phyloP scores from a whole-genome alignment of 2,329 filamentous ascomycete species.

The Tympanopsis confertula region DNA sequence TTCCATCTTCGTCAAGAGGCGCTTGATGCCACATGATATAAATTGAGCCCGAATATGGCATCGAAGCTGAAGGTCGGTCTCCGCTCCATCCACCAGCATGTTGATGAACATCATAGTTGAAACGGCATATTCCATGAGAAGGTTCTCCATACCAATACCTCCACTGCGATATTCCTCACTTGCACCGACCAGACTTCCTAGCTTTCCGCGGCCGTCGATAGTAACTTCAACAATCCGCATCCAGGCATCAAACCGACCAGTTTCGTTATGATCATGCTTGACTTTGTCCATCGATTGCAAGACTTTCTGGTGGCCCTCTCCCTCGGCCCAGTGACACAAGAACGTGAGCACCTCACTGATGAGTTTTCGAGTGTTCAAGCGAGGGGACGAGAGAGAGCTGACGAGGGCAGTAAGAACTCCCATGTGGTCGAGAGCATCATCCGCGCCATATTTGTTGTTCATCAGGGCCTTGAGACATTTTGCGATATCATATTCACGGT shows the following conservation, averaged over 20 bases:
- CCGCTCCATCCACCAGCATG: conserved; percentile 61
- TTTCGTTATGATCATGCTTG: conserved; percentile 59
- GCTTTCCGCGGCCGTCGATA: conserved; percentile 64
- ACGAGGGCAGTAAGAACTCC: conserved; percentile 81
- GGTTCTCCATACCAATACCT: conserved; percentile 67
- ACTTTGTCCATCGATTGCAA: conserved; percentile 61
- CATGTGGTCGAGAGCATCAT: conserved; percentile 83
- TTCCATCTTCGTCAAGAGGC: conserved; percentile 65
- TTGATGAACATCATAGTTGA: conserved; percentile 65
- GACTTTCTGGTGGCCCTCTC: conserved; percentile 60
- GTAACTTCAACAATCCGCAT: conserved; percentile 70
- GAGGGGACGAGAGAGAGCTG: conserved; percentile 75
- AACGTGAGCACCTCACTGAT: conserved; percentile 96
- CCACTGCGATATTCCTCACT: conserved; percentile 65
- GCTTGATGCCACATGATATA: conserved; percentile 62
- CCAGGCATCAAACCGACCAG: conserved; percentile 67
- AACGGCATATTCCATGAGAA: conserved; percentile 69
- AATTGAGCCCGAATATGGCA: conserved; percentile 66
- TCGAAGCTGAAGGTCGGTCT: conserved; percentile 56
- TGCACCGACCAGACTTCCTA: conserved; percentile 65
- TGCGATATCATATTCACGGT: conserved; percentile 83
- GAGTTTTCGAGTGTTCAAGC: conserved; percentile 82
- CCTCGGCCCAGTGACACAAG: conserved; percentile 66
- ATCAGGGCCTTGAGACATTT: conserved; percentile 95
- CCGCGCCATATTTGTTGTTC: conserved; percentile 98